Percentiles rank a stretch among this genome's conserved stretches.
Conservation (phyloP, 495 filamentous ascomycete genomes). For the Penicillium robsamsonii region DNA sequence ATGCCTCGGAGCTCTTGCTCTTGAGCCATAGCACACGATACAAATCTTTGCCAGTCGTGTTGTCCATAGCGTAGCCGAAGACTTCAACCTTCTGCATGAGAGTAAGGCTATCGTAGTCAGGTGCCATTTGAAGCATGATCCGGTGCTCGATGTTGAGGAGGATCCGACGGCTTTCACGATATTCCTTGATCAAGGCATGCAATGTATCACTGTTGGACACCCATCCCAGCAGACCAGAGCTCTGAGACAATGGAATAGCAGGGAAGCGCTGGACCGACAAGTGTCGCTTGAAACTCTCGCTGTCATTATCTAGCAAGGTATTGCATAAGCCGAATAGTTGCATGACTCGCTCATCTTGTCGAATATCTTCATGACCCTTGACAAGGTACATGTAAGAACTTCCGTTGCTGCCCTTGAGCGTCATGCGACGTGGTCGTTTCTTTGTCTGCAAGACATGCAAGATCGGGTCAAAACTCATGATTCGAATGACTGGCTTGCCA, state of each 20-base stretch:
- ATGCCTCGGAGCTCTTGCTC: conserved; percentile 95
- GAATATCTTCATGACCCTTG: conserved; percentile 97
- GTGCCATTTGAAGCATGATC: conserved; percentile 99
- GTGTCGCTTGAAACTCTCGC: conserved; percentile 94
- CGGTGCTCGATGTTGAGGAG: conserved; percentile 98
- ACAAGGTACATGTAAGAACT: conserved; percentile 78
- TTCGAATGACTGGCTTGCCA: conserved; percentile 80
- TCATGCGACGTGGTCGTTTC: conserved; percentile 88
- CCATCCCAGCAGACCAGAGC: conserved; percentile 92
- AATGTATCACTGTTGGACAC: conserved; percentile 98
- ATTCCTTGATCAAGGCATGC: conserved; percentile 94
- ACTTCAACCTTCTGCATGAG: conserved; percentile 99
- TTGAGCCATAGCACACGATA: conserved; percentile 98
- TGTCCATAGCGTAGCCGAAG: conserved; percentile 97
- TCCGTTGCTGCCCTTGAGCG: conserved; percentile 84
- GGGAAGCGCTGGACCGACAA: conserved; percentile 93
- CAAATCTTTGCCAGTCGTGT: conserved; percentile 96
- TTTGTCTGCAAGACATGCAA: conserved; percentile 94
- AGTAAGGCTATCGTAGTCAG: conserved; percentile 96
- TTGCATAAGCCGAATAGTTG: conserved; percentile 97
- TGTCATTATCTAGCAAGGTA: conserved; percentile 85
- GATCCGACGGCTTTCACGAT: conserved; percentile 93
- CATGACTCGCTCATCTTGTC: conserved; percentile 99
- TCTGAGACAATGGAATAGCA: conserved; percentile 92
- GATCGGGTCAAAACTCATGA: conserved; percentile 83